Evolutionary conservation across 2,329 filamentous ascomycete genomes (phyloP).

Genomic region (Cyphellophora attinorum): DNA sequence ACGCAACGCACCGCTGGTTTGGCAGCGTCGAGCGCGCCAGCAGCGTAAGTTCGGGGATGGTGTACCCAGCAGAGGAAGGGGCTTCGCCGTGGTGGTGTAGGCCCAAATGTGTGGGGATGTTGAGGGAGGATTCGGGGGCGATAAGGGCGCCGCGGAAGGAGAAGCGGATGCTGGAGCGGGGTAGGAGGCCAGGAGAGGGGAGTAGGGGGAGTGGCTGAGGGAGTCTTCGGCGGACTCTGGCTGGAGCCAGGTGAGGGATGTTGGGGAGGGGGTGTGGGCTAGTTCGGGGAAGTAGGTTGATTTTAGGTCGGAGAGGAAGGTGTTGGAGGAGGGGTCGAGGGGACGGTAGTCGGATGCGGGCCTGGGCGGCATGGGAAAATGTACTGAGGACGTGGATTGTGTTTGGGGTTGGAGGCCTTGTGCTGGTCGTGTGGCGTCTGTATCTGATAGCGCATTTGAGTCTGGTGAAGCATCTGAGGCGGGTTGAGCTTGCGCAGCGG

Average conservation of each 20-base stretch:
- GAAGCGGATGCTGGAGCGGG: slow-evolving; percentile 70
- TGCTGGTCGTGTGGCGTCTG: slow-evolving; percentile 20
- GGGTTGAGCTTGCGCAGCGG: slow-evolving; percentile 4
- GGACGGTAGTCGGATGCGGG: slow-evolving; percentile 48
- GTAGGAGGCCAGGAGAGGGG: slow-evolving; percentile 59
- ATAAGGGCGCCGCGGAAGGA: slow-evolving; percentile 75
- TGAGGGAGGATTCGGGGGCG: slow-evolving; percentile 62
- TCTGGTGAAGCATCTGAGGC: slow-evolving; percentile 1
- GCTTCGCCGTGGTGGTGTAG: slow-evolving; percentile 90
- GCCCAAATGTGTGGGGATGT: slow-evolving; percentile 66
- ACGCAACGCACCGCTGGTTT: slow-evolving; percentile 81
- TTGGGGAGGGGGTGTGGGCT: slow-evolving; percentile 62
- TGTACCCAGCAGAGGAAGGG: slow-evolving; percentile 90
- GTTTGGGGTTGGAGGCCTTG: slow-evolving; percentile 20
- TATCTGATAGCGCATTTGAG: no score
- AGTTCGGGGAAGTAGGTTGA: slow-evolving; percentile 88
- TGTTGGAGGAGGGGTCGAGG: slow-evolving; percentile 71
- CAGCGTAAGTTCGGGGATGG: slow-evolving; percentile 72
- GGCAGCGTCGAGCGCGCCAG: slow-evolving; percentile 74
- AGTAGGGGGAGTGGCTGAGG: slow-evolving; percentile 62
- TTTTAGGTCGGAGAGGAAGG: slow-evolving; percentile 78
- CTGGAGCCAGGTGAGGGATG: slow-evolving; percentile 79
- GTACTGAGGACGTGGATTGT: slow-evolving; percentile 29
- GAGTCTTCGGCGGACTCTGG: slow-evolving; percentile 56
- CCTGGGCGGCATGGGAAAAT: slow-evolving; percentile 36